phyloP scores from a whole-genome alignment of 768 basidiomycete genomes.

The Tricholoma saponaceum region DNA sequence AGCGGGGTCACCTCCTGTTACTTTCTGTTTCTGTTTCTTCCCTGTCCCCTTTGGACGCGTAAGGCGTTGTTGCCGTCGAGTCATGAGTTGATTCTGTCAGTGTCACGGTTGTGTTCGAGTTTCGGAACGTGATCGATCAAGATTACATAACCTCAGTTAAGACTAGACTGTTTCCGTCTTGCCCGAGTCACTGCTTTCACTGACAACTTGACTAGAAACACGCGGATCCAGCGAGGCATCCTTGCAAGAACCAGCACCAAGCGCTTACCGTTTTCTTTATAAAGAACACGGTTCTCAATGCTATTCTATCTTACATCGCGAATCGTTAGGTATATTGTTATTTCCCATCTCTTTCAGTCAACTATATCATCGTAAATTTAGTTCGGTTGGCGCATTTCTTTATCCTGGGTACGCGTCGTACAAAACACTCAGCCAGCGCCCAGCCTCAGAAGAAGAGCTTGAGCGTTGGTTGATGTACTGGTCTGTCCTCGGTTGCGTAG shows the following conservation, averaged over 20 bases:
- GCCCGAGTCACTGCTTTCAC: too few species aligned
- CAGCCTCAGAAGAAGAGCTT: slow-evolving; percentile 77
- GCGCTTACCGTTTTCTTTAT: not conserved
- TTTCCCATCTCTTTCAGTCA: not conserved
- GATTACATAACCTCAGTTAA: slow-evolving; percentile 5
- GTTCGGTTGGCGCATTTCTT: slow-evolving; percentile 74
- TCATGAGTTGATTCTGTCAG: slow-evolving; percentile 8
- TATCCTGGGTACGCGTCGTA: slow-evolving; percentile 97
- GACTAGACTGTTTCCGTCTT: too few species aligned
- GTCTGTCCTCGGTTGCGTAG: slow-evolving; percentile 82
- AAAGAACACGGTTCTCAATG: slow-evolving; percentile 25
- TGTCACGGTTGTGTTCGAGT: too few species aligned
- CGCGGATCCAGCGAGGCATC: slow-evolving; percentile 1
- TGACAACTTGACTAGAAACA: slow-evolving; percentile 1
- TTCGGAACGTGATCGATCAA: not conserved
- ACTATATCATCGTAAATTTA: slow-evolving; percentile 19
- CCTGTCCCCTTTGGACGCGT: slow-evolving; percentile 9
- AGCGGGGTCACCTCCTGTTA: slow-evolving; percentile 3
- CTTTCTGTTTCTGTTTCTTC: slow-evolving; percentile 10
- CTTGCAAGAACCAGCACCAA: too few species aligned
- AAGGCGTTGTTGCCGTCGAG: slow-evolving; percentile 12
- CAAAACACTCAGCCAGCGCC: slow-evolving; percentile 86
- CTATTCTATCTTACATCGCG: slow-evolving; percentile 47
- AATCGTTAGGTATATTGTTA: slow-evolving; percentile 37
- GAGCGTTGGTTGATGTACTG: slow-evolving; percentile 98